These are phyloP conservation scores for Scalesia atractyloides DNA, from an alignment of 129 eudicot genomes.

Conservation along the genomic window DNA sequence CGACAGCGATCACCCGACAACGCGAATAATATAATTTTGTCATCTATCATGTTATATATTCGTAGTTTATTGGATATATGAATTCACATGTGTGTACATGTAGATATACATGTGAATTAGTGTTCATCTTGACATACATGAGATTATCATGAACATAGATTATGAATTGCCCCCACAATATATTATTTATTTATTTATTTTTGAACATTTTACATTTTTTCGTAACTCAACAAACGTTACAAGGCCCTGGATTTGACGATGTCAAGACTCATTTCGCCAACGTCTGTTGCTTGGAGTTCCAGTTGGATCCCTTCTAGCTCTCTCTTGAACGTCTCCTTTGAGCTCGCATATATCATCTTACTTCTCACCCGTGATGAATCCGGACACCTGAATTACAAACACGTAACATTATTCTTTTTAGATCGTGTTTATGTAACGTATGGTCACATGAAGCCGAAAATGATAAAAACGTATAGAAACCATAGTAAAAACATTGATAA, in stretches of 20 bases:
- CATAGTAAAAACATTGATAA: neutral
- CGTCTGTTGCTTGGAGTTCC: constrained; percentile 54
- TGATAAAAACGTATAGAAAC: neutral
- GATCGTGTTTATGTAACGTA: neutral
- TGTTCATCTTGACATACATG: constrained; percentile 16
- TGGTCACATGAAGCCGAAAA: neutral
- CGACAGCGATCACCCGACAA: no score
- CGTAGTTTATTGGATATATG: no score
- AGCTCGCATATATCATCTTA: constrained; percentile 53
- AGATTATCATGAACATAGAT: constrained; percentile 1
- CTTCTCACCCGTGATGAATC: constrained; percentile 54
- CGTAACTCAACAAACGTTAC: constrained; percentile 4
- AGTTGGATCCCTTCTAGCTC: constrained; percentile 55
- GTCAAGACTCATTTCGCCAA: constrained; percentile 51
- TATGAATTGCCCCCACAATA: constrained; percentile 18
- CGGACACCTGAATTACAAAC: constrained; percentile 38
- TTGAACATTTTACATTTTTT: constrained; percentile 5
- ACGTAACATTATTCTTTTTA: neutral
- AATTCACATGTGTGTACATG: no score
- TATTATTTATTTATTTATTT: constrained; percentile 3
- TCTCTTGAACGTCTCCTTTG: constrained; percentile 53
- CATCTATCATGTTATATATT: no score
- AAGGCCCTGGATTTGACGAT: constrained; percentile 42
- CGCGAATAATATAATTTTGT: no score
- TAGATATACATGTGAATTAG: neutral